These are phyloP conservation scores for Rosa chinensis DNA, from an alignment of 306 rosid genomes.

Conservation along the genomic window DNA sequence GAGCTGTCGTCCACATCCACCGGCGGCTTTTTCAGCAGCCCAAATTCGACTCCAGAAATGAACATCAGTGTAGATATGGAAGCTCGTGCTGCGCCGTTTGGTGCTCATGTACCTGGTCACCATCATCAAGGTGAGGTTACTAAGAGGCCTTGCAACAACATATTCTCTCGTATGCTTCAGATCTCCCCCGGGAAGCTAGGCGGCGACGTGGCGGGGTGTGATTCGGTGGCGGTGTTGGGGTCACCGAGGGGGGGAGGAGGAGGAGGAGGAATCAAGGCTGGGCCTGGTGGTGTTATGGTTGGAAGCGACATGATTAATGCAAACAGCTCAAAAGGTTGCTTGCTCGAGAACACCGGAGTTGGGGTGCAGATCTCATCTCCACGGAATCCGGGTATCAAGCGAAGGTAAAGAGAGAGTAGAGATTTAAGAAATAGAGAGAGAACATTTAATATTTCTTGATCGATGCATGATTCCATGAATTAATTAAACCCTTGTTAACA, in stretches of 20 bases:
- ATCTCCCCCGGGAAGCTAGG: slow-evolving; percentile 62
- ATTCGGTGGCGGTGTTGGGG: slow-evolving; percentile 28
- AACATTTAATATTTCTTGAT: slow-evolving; percentile 9
- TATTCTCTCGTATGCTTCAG: slow-evolving; percentile 84
- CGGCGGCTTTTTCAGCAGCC: slow-evolving; percentile 30
- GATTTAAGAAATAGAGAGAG: background rate
- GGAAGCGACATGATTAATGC: slow-evolving; percentile 44
- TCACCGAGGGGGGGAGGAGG: slow-evolving; percentile 33
- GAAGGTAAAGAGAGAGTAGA: slow-evolving; percentile 52
- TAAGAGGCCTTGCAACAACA: slow-evolving; percentile 44
- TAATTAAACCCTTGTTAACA: slow-evolving; percentile 6
- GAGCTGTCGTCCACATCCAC: slow-evolving; percentile 30
- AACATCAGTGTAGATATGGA: slow-evolving; percentile 2
- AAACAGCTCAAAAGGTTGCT: slow-evolving; percentile 45
- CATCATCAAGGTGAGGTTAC: slow-evolving; percentile 9
- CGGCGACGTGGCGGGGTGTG: slow-evolving; percentile 29
- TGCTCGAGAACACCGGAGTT: slow-evolving; percentile 42
- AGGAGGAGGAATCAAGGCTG: slow-evolving; percentile 12
- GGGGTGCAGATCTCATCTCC: slow-evolving; percentile 87
- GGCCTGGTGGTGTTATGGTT: slow-evolving; percentile 35
- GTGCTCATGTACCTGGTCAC: slow-evolving; percentile 3
- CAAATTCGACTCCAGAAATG: slow-evolving; percentile 24
- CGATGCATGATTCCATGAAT: slow-evolving; percentile 13
- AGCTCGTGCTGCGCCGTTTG: background rate
- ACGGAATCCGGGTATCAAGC: slow-evolving; percentile 71